These are phyloP conservation scores for Iris macrosiphon DNA, from an alignment of 106 monocot genomes.

Conservation along the genomic window DNA sequence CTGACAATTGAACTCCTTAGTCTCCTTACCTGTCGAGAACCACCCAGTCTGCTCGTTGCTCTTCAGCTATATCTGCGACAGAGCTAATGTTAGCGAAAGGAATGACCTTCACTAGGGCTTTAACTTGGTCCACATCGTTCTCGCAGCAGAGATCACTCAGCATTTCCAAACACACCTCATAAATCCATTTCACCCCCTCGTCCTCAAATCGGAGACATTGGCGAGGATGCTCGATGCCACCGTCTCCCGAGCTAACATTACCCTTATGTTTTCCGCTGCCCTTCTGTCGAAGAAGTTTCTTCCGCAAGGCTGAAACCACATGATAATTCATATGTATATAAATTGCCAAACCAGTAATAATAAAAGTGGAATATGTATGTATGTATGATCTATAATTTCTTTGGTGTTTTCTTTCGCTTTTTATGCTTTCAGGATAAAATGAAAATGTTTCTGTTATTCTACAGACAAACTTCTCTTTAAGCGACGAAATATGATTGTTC, in stretches of 20 bases:
- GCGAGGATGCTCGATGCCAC: no score
- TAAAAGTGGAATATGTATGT: no score
- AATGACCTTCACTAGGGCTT: not conserved
- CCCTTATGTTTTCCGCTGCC: not conserved
- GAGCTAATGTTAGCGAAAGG: conserved; percentile 2
- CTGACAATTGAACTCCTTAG: no score
- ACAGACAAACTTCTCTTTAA: no score
- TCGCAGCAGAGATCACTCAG: conserved; percentile 11
- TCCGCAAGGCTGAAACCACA: not conserved
- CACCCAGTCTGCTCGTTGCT: conserved; percentile 7
- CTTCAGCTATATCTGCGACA: conserved; percentile 3
- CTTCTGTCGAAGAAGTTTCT: not conserved
- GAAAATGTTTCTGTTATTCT: no score
- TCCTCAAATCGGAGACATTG: not conserved
- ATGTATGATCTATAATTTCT: no score
- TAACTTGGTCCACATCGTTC: conserved; percentile 5
- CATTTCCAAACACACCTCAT: conserved; percentile 19
- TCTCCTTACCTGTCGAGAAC: not conserved
- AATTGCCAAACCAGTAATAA: no score
- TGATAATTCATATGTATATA: no score
- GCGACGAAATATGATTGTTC: no score
- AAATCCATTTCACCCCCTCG: not conserved
- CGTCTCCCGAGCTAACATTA: not conserved
- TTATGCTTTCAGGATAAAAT: no score
- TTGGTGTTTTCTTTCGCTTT: no score